Base-by-base conservation (phyloP, 225 moss, liverwort and hornwort genomes). In the Rhytidiadelphus loreus region DNA sequence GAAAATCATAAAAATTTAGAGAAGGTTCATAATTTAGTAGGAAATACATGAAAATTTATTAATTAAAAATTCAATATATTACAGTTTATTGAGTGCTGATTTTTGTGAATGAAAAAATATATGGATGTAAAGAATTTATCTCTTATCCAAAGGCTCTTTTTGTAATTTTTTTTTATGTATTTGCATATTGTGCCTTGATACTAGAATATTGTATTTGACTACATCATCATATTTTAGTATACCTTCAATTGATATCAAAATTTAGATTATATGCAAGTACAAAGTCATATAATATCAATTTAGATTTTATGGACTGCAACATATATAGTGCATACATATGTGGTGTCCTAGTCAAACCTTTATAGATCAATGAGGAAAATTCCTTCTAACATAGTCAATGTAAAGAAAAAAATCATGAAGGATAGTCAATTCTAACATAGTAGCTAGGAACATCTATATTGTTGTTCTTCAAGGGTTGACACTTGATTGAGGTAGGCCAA, bases 341-440 rank as follows among this genome's bases (percentile, higher is more conserved):
- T 2, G 0, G 1, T 75, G 4, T 19, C 5, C 7, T 75, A 20
- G 3, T 21, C 0, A 33, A 2, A 21, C 2, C 2, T 48, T 75
- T 13, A 33, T 5, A 0, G 13, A 1, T 50, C 3, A 12, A 75
- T 21, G 4, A 33, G 0, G 3, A 2, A 75, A 33, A 33, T 33
- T 75, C 2, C 1, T 33, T 33, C 13, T 75, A 20, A 32, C 0
- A 33, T 21, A 2, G 3, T 21, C 0, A 33, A 1, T 50, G 13
- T 74, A 11, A 48, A 33, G 8, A 50, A 50, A 50, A n/a, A 3
- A 33, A 1, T 48, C 30, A 46, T 73, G 4, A 33, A 50, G 0
- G 21, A 33, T 33, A 33, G 3, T 33, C 8, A 75, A 33, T 50
- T 22, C 30, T 76, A 52, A 5, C 0, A 13, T 13, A 13, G 2